Conservation (phyloP, 2,329 filamentous ascomycete species). For the Aspergillus sp. region DNA sequence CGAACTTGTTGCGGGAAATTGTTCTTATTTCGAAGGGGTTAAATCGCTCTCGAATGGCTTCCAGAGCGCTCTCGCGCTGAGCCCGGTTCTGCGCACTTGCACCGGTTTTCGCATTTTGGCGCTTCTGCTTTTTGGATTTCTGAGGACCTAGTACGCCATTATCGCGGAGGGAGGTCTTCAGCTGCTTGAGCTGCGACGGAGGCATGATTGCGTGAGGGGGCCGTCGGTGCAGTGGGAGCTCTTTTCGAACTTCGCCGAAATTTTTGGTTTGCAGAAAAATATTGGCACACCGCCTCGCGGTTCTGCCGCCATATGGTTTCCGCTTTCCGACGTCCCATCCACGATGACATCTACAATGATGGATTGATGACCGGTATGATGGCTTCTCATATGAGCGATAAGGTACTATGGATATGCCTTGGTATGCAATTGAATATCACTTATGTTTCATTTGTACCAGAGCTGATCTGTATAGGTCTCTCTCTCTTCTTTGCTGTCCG, state of each 20-base stretch:
- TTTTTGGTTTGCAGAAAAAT: slow-evolving; percentile 33
- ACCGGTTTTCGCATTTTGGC: slow-evolving; percentile 67
- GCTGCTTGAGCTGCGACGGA: slow-evolving; percentile 91
- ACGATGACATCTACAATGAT: neutral
- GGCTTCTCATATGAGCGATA: slow-evolving; percentile 37
- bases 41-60: slow-evolving; percentile 89
- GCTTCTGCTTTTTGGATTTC: slow-evolving; percentile 92
- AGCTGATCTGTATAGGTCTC: slow-evolving; percentile 29
- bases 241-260: slow-evolving; percentile 22
- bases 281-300: slow-evolving; percentile 34
- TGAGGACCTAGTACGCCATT: slow-evolving; percentile 89
- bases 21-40: slow-evolving; percentile 96
- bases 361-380: slow-evolving; percentile 21
- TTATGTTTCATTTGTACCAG: neutral
- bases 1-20: slow-evolving; percentile 77
- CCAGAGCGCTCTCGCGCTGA: slow-evolving; percentile 73
- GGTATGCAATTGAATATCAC: slow-evolving; percentile 22
- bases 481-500: slow-evolving; percentile 53
- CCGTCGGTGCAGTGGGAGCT: slow-evolving; percentile 13
- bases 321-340: slow-evolving; percentile 2
- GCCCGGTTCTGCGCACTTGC: slow-evolving; percentile 72
- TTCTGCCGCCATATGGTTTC: slow-evolving; percentile 27
- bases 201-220: slow-evolving; percentile 63
- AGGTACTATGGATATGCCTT: slow-evolving; percentile 40
- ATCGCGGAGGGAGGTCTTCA: slow-evolving; percentile 86